Evolutionary conservation across 257 asterid genomes (phyloP).

Genomic region (Solanum rostratum): DNA sequence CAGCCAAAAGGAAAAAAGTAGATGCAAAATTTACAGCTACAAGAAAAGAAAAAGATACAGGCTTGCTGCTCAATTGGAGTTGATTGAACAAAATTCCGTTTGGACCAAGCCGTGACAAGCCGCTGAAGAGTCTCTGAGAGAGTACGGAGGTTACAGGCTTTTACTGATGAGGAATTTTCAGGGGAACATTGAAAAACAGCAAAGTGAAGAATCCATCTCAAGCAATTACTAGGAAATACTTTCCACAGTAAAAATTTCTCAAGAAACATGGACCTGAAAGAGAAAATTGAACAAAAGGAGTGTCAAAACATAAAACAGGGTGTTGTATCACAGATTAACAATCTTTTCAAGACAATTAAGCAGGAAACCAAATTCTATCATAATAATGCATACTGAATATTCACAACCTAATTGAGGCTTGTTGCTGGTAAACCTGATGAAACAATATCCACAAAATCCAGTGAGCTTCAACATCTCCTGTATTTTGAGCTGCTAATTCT

Average conservation of each 20-base stretch:
- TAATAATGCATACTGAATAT: slow-evolving; percentile 1
- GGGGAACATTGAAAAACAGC: slow-evolving; percentile 79
- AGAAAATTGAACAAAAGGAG: neutral
- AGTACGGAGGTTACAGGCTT: slow-evolving; percentile 30
- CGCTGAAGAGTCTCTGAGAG: slow-evolving; percentile 62
- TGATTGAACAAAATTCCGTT: slow-evolving; percentile 82
- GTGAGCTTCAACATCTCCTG: slow-evolving; percentile 62
- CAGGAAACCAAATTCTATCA: neutral
- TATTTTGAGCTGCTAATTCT: slow-evolving; percentile 53
- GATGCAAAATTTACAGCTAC: neutral
- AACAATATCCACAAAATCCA: slow-evolving; percentile 83
- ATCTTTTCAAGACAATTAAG: neutral
- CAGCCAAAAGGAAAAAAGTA: neutral
- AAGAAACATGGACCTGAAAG: slow-evolving; percentile 65
- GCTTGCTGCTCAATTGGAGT: slow-evolving; percentile 82
- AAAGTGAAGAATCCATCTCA: slow-evolving; percentile 90
- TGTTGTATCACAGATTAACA: neutral
- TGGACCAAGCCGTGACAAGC: slow-evolving; percentile 73
- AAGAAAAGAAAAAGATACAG: slow-evolving; percentile 41
- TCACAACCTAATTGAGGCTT: slow-evolving; percentile 47
- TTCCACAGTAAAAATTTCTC: slow-evolving; percentile 92
- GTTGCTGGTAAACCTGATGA: slow-evolving; percentile 36
- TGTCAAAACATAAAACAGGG: neutral
- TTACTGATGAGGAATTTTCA: slow-evolving; percentile 15
- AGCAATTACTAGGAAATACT: slow-evolving; percentile 75